Evolutionary conservation across 805 yeast genomes (phyloP).

Genomic region (Kuraishia hungarica): DNA sequence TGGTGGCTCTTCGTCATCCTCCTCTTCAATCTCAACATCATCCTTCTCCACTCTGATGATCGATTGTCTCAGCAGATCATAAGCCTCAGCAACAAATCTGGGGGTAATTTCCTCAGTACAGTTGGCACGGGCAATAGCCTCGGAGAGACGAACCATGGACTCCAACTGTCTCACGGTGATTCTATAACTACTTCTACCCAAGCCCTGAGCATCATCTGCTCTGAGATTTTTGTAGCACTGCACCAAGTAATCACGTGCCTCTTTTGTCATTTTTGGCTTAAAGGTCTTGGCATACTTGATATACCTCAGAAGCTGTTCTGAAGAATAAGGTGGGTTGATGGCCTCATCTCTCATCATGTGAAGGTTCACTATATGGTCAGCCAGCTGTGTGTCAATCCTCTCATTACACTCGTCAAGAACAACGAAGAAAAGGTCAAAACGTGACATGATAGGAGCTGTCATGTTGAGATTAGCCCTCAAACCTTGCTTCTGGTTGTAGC

Average conservation of each 20-base stretch:
- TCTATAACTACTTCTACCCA: conserved; percentile 78
- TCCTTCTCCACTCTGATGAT: conserved; percentile 92
- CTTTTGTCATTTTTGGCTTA: conserved; percentile 79
- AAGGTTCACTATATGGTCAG: conserved; percentile 85
- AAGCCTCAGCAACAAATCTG: conserved; percentile 86
- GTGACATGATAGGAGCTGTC: conserved; percentile 98
- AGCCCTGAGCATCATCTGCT: conserved; percentile 84
- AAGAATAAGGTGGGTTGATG: conserved; percentile 78
- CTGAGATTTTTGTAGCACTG: conserved; percentile 78
- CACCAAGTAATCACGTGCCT: conserved; percentile 71
- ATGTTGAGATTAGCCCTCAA: conserved; percentile 81
- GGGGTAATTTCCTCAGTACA: conserved; percentile 85
- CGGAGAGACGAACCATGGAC: conserved; percentile 85
- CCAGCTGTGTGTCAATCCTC: conserved; percentile 79
- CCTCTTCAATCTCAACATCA: conserved; percentile 82
- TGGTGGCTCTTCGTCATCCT: conserved; percentile 19
- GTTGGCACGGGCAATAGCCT: conserved; percentile 95
- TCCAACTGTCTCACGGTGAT: conserved; percentile 97
- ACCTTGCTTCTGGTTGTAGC: conserved; percentile 83
- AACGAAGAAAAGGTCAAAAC: conserved; percentile 93
- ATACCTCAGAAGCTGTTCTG: conserved; percentile 82
- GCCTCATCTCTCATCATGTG: conserved; percentile 91
- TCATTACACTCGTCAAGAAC: conserved; percentile 93
- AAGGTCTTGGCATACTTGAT: conserved; percentile 89
- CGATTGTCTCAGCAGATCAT: conserved; percentile 79